These are phyloP conservation scores for Aspergillus fructus DNA, from an alignment of 2,329 filamentous ascomycete species.

Conservation along the genomic window DNA sequence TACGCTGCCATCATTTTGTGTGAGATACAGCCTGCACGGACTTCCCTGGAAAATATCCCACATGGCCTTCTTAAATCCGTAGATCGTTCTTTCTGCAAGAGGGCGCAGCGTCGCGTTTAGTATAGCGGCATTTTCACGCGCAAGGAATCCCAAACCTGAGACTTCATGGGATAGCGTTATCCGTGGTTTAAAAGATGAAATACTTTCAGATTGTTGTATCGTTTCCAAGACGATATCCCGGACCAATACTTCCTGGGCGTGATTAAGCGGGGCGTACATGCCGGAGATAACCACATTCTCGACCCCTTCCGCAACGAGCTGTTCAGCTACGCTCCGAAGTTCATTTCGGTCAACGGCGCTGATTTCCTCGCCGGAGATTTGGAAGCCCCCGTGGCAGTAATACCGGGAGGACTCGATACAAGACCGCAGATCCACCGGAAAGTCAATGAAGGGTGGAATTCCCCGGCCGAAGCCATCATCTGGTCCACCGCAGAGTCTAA, in stretches of 20 bases:
- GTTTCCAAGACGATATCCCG: neutral
- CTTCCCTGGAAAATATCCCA: slow-evolving; percentile 41
- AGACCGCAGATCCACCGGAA: neutral
- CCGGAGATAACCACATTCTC: slow-evolving; percentile 6
- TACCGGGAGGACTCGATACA: neutral
- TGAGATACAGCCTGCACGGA: slow-evolving; percentile 46
- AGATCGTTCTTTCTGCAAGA: slow-evolving; percentile 48
- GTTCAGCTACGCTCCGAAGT: neutral
- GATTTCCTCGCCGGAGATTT: slow-evolving; percentile 10
- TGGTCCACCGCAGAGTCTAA: slow-evolving; percentile 4
- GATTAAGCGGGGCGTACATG: slow-evolving; percentile 11
- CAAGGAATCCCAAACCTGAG: slow-evolving; percentile 49
- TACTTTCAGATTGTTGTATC: neutral
- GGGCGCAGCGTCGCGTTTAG: slow-evolving; percentile 51
- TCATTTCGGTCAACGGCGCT: slow-evolving; percentile 4
- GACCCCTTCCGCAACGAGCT: neutral
- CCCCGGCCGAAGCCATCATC: slow-evolving; percentile 8
- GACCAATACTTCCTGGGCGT: neutral
- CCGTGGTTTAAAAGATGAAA: neutral
- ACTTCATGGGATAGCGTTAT: slow-evolving; percentile 28
- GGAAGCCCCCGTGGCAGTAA: slow-evolving; percentile 9
- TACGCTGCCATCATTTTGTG: slow-evolving; percentile 54
- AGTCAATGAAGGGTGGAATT: slow-evolving; percentile 9
- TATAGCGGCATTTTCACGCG: slow-evolving; percentile 53
- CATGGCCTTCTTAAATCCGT: slow-evolving; percentile 48